These are phyloP conservation scores for Apophysomyces variabilis DNA, from an alignment of 371 early-diverging fungal genomes.

Conservation along the genomic window DNA sequence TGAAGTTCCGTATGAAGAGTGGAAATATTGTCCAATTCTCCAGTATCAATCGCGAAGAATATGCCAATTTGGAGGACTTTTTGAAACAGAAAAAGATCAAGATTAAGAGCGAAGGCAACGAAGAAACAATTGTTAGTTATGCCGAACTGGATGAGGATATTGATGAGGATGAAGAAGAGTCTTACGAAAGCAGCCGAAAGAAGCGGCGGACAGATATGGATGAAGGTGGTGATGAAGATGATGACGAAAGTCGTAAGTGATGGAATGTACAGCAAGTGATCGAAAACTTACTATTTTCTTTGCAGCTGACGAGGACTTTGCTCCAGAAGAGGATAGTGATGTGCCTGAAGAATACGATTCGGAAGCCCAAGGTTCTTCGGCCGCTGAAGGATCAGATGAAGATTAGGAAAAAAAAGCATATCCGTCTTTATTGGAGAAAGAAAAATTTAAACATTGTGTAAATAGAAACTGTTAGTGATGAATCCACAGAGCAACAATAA, in stretches of 20 bases:
- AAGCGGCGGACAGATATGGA: conserved; percentile 48
- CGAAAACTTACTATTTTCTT: conserved; percentile 9
- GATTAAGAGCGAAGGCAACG: conserved; percentile 77
- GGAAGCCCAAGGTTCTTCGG: conserved; percentile 57
- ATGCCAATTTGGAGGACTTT: conserved; percentile 79
- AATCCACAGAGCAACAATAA: neutral
- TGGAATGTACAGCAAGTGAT: neutral
- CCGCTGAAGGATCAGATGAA: conserved; percentile 41
- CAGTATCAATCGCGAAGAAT: conserved; percentile 91
- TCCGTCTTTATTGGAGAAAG: no score
- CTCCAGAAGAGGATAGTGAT: conserved; percentile 85
- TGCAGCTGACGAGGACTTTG: conserved; percentile 89
- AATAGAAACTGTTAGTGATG: conserved; percentile 1
- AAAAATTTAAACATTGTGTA: neutral
- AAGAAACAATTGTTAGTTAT: conserved; percentile 62
- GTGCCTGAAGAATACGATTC: conserved; percentile 92
- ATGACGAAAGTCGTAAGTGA: conserved; percentile 67
- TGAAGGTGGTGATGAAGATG: conserved; percentile 52
- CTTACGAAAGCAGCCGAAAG: conserved; percentile 46
- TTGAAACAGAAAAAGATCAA: conserved; percentile 83
- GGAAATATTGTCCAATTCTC: conserved; percentile 84
- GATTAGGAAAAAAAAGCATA: conserved; percentile 18
- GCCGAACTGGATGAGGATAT: conserved; percentile 70
- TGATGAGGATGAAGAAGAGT: conserved; percentile 47
- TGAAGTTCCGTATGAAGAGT: conserved; percentile 86